phyloP scores from a whole-genome alignment of 768 basidiomycete genomes.

The Melanogaster broomeanus region DNA sequence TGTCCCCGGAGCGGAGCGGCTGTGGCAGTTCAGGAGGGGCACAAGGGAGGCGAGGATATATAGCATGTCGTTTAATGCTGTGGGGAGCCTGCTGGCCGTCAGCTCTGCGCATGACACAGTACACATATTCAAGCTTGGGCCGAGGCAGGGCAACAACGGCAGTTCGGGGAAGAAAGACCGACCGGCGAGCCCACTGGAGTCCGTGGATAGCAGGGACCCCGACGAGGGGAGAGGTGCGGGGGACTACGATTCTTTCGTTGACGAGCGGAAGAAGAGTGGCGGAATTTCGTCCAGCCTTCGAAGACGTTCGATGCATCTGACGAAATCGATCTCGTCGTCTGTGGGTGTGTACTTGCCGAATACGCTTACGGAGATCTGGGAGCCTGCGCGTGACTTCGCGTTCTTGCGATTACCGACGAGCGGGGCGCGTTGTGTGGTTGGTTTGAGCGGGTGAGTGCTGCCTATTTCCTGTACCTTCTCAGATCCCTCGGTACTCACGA shows the following conservation, averaged over 20 bases:
- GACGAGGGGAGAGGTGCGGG: conserved; percentile 58
- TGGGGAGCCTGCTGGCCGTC: conserved; percentile 83
- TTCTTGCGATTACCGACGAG: conserved; percentile 79
- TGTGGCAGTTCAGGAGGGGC: conserved; percentile 94
- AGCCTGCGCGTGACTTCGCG: conserved; percentile 93
- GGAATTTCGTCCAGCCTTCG: conserved; percentile 66
- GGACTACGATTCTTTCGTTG: conserved; percentile 86
- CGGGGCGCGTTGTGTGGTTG: conserved; percentile 84
- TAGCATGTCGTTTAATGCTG: conserved; percentile 81
- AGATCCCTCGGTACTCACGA: conserved; percentile 1
- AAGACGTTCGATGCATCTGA: conserved; percentile 71
- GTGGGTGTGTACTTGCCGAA: conserved; percentile 86
- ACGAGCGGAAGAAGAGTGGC: conserved; percentile 63
- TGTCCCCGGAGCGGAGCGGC: conserved; percentile 86
- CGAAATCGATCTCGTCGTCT: conserved; percentile 73
- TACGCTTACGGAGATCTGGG: conserved; percentile 94
- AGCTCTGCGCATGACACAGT: conserved; percentile 93
- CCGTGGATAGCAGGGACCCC: conserved; percentile 64
- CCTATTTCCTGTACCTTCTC: not conserved
- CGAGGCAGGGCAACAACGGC: conserved; percentile 22
- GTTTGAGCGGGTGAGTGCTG: conserved; percentile 76
- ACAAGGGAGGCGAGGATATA: conserved; percentile 86
- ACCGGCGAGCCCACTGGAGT: conserved; percentile 62
- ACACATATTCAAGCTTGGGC: conserved; percentile 88
- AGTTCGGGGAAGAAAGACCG: conserved; percentile 26